Evolutionary conservation across 345 rosid species (phyloP).

Genomic region (Anastatica hierochuntica): DNA sequence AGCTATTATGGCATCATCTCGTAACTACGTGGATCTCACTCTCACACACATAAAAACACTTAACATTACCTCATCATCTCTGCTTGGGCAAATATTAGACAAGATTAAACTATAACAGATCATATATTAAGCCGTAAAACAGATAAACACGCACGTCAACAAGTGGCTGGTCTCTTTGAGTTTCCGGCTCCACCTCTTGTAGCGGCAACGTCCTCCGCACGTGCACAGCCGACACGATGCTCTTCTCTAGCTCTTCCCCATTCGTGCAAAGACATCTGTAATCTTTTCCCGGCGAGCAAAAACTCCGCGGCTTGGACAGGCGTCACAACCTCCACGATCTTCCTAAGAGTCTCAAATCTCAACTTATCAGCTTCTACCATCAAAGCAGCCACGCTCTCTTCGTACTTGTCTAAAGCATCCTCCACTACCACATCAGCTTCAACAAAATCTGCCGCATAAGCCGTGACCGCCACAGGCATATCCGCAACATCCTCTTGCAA

Average conservation of each 20-base stretch:
- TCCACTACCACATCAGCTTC: constrained; percentile 10
- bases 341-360: constrained; percentile 29
- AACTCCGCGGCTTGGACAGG: constrained; percentile 39
- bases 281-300: constrained; percentile 31
- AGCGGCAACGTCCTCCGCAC: not conserved
- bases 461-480: constrained; percentile 24
- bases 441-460: not conserved
- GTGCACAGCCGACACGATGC: constrained; percentile 9
- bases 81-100: not conserved
- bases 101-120: not conserved
- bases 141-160: constrained; percentile 1
- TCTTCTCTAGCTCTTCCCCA: constrained; percentile 36
- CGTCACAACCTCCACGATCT: constrained; percentile 19
- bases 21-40: not conserved
- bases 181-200: not conserved
- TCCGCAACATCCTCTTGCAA: constrained; percentile 42
- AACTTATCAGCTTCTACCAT: constrained; percentile 30
- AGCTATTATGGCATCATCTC: too few relatives aligned
- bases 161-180: constrained; percentile 8
- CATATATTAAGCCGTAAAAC: too few relatives aligned
- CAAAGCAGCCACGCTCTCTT: constrained; percentile 17
- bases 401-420: constrained; percentile 18
- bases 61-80: not conserved
- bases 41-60: not conserved
- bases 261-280: constrained; percentile 30